Percentiles rank a stretch among this genome's conserved stretches.
Conservation (phyloP, 305 asterid genomes). For the Solanum hybrid region DNA sequence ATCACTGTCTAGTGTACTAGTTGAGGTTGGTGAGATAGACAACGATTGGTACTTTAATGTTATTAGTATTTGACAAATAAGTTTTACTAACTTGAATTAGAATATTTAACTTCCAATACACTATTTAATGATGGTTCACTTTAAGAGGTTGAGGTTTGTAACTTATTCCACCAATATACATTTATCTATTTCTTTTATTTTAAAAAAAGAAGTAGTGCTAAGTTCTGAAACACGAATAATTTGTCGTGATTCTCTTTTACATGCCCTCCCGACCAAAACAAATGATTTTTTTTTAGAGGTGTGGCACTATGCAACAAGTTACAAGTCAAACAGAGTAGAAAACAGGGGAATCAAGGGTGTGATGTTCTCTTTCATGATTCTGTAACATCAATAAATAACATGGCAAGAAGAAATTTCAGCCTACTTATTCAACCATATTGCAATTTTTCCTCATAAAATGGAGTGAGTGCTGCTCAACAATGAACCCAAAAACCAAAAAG, state of each 20-base stretch:
- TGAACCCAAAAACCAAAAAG: not conserved
- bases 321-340: not conserved
- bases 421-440: not conserved
- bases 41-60: not conserved
- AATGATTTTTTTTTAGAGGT: not conserved
- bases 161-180: not conserved
- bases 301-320: not conserved
- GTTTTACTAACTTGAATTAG: not conserved
- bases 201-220: not conserved
- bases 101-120: not conserved
- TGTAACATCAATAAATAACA: not conserved
- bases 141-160: not conserved
- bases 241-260: not conserved
- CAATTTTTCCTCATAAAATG: not conserved
- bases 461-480: not conserved
- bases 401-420: not conserved
- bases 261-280: not conserved
- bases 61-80: not conserved
- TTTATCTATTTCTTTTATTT: not conserved
- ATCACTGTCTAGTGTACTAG: not conserved
- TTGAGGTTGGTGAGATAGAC: not conserved
- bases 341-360: not conserved
- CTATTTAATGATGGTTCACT: not conserved
- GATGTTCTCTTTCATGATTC: not conserved
- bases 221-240: not conserved